phyloP scores from a whole-genome alignment of 345 rosid genomes.

The Salix exigua region DNA sequence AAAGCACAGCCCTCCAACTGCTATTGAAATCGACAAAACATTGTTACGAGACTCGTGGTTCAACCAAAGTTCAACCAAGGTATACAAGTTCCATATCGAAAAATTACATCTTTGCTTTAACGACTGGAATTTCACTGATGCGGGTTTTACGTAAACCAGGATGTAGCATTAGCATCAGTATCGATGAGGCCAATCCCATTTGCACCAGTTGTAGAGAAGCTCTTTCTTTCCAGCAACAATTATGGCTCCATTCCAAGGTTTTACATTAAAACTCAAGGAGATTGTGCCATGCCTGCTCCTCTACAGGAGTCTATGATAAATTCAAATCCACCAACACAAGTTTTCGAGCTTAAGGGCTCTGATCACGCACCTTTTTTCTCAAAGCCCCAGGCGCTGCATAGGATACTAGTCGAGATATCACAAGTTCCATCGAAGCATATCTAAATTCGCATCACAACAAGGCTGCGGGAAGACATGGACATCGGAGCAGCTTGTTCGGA shows the following conservation, averaged over 20 bases:
- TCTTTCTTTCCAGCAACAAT: conserved; percentile 40
- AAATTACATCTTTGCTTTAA: not conserved
- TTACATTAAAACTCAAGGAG: conserved; percentile 57
- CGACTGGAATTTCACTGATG: not conserved
- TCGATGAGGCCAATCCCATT: conserved; percentile 47
- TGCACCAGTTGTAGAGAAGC: conserved; percentile 38
- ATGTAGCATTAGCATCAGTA: conserved; percentile 33
- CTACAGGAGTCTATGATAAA: conserved; percentile 54
- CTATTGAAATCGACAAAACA: conserved; percentile 34
- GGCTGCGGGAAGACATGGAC: too few relatives aligned
- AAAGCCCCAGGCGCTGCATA: conserved; percentile 60
- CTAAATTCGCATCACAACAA: not conserved
- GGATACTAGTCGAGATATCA: conserved; percentile 48
- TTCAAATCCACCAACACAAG: conserved; percentile 49
- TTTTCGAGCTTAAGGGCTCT: conserved; percentile 58
- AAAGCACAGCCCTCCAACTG: conserved; percentile 38
- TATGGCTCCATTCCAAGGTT: conserved; percentile 52
- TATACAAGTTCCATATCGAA: not conserved
- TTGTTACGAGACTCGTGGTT: conserved; percentile 32
- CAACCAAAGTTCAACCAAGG: conserved; percentile 41
- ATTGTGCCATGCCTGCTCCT: conserved; percentile 43
- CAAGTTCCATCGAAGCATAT: conserved; percentile 26
- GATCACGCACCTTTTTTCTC: conserved; percentile 80
- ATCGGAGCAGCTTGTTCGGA: too few relatives aligned
- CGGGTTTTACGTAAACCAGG: conserved; percentile 9